Base-by-base conservation (phyloP, 371 early-diverging fungal genomes). In the Rhizomucor pusillus region DNA sequence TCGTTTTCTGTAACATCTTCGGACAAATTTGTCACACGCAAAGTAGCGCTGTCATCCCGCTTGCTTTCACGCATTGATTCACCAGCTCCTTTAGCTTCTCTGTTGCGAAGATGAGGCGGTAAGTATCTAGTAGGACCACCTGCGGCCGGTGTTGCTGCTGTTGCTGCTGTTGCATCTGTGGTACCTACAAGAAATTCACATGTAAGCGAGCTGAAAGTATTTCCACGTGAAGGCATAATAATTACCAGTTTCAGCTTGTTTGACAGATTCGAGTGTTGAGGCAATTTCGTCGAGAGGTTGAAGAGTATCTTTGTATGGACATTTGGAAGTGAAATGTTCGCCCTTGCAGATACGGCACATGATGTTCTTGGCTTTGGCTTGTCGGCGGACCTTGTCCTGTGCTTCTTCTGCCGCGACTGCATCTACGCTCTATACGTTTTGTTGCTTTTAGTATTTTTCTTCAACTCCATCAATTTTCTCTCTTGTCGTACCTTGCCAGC, bases 301-400 rank as follows among this genome's bases (percentile, higher is more conserved):
- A 67, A 93, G 76, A 4, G 94, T 90, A 69, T 94, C 94, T 80
- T 97, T 98, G 89, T 92, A 96, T 48, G 98, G 98, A 85, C 98
- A 98, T 73, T 92, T 92, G 57, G 88, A 77, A 25, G 98, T 97
- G 75, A 89, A 95, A 81, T 98, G 98, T 56, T 91, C 93, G 57
- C 95, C 95, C 64, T 94, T 92, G 81, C 98, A 98, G 56, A 90
- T 87, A 79, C 98, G 92, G 81, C 98, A 98, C 50, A 85, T 78
- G 77, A 98, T 96, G 66, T 90, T 92, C 69, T 82, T 87, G 75
- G 81, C 78, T 66, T 88, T 84, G 20, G 80, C 63, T 57, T 71
- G 71, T 47, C 62, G 57, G 34, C 65, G 58, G 20, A 71, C 46
- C 50, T 75, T 71, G n/a, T 65, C 67, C 50, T 69, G 67, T 22